Base-by-base conservation (phyloP, 1,284 basidiomycete species). In the Puccinia novopanici region DNA sequence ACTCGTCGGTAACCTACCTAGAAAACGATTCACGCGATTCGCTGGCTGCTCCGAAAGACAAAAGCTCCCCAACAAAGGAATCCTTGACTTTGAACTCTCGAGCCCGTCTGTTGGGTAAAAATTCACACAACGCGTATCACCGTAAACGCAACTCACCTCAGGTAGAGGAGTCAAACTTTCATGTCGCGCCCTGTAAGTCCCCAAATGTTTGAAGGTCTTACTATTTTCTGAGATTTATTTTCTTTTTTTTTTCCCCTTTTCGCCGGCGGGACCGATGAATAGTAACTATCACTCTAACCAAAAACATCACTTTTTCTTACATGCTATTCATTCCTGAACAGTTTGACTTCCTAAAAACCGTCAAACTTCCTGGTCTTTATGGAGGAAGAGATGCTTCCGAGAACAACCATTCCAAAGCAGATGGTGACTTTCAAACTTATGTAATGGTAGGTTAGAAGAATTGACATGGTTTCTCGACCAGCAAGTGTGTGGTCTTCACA, bases 241-340 rank as follows among this genome's bases (percentile, higher is more conserved):
- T 0, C 22, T 45, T 52, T 19, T 70, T 63, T 63, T 40, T 40
- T n/a, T n/a, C 8, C 8, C 45, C 17, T 48, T 48, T 48, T 48
- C 45, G 67, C 13, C 17, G 37, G 22, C 34, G 37, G 67, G 24
- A 19, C 34, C 34, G 34, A 3, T 30, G 12, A 48, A 50, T 27
- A 70, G 67, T 52, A 30, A 50, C 50, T 50, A 70, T 52, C 45
- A 50, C 45, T 48, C 10, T 17, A 52, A 42, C 67, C 8, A 70
- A 48, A 52, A 70, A 70, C 48, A 17, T 70, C 27, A 70, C 67
- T 9, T 50, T 70, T 50, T 70, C 67, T 22, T 70, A 50, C 67
- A 70, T 27, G 3, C 45, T 70, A 34, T 70, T 70, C 17, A 50
- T 70, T 27, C 67, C 67, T 24, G 30, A 70, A 48, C 37, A 27